phyloP scores from a whole-genome alignment of 352 stramenopile genomes.

The Globisporangium cylindrosporum region DNA sequence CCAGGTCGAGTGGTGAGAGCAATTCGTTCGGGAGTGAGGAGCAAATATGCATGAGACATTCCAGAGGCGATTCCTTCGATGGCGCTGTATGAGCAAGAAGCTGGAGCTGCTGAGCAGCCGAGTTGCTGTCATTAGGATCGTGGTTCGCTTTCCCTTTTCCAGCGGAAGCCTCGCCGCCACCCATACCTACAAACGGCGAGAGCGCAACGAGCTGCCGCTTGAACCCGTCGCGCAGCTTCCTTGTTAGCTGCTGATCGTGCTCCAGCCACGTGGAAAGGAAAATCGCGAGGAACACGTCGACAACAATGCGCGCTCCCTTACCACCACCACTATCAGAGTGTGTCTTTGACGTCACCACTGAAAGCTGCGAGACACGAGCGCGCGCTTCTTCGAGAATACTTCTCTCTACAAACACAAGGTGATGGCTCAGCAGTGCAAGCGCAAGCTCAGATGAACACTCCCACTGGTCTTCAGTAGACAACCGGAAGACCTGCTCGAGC shows the following conservation, averaged over 20 bases:
- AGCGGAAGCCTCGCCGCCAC: neutral
- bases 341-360: neutral
- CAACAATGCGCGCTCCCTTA: neutral
- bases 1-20: neutral
- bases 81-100: neutral
- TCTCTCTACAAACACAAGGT: neutral
- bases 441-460: neutral
- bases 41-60: neutral
- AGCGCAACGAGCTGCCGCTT: neutral
- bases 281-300: neutral
- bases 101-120: neutral
- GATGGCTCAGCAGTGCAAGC: neutral
- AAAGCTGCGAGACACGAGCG: neutral
- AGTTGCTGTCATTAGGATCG: neutral
- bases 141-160: neutral
- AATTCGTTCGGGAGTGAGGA: neutral
- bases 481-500: neutral
- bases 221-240: neutral
- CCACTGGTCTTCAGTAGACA: neutral
- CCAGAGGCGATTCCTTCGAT: neutral
- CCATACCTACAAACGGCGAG: neutral
- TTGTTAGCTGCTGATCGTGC: neutral
- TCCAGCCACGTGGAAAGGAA: neutral
- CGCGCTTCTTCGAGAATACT: neutral
- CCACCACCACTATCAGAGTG: neutral